Evolutionary conservation across 306 rosid genomes (phyloP).

Genomic region (Pyrus betulifolia): DNA sequence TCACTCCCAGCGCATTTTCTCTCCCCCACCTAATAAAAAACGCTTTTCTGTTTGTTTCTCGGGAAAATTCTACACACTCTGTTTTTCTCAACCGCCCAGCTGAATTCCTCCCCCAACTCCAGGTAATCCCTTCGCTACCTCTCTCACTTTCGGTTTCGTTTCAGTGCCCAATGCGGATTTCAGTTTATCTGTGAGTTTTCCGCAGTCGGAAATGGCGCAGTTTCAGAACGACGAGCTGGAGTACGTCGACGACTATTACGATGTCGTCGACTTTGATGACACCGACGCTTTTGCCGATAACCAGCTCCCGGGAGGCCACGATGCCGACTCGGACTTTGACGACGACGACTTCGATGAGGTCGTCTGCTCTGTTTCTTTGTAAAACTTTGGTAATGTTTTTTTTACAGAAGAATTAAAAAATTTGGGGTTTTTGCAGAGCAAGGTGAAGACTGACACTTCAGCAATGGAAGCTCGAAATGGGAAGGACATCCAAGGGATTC

Average conservation of each 20-base stretch:
- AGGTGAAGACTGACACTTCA: conserved; percentile 64
- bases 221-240: conserved; percentile 68
- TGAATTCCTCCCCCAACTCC: background rate
- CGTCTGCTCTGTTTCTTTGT: background rate
- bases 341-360: conserved; percentile 46
- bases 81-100: background rate
- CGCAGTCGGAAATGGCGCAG: conserved; percentile 44
- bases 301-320: conserved; percentile 4
- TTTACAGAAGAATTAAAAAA: background rate
- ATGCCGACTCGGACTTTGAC: conserved; percentile 47
- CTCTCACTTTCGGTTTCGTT: background rate
- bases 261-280: conserved; percentile 41
- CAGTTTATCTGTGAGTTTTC: background rate
- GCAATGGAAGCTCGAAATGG: conserved; percentile 78
- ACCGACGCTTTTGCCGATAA: conserved; percentile 18
- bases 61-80: background rate
- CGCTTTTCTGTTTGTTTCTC: conserved; percentile 11
- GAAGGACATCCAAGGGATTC: conserved; percentile 86
- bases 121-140: background rate
- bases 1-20: background rate
- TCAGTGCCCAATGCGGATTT: background rate
- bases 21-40: background rate
- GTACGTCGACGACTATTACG: conserved; percentile 35
- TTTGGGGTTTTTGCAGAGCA: conserved; percentile 29
- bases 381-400: no score